Evolutionary conservation across 257 asterid genomes (phyloP).

Genomic region (Solanum medicagineum): DNA sequence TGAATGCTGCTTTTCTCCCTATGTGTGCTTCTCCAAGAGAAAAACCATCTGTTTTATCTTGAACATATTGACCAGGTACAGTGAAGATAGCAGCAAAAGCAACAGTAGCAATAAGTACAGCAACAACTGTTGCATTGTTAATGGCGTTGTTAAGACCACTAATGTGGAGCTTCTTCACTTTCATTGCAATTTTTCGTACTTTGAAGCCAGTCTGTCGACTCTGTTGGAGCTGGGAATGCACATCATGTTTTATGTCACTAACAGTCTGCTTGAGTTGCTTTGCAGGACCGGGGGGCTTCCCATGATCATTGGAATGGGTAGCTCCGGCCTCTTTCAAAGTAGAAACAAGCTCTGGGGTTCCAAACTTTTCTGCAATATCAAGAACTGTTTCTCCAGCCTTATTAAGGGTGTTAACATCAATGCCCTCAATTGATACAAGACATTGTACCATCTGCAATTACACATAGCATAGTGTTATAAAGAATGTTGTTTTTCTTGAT

Average conservation of each 20-base stretch:
- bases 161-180: slow-evolving; percentile 88
- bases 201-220: slow-evolving; percentile 88
- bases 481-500: neutral
- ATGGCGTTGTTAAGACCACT: slow-evolving; percentile 95
- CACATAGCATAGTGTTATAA: neutral
- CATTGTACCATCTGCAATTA: slow-evolving; percentile 61
- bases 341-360: slow-evolving; percentile 48
- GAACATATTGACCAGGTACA: slow-evolving; percentile 85
- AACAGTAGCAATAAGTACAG: slow-evolving; percentile 90
- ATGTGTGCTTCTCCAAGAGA: slow-evolving; percentile 71
- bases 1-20: slow-evolving; percentile 60
- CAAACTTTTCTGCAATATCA: slow-evolving; percentile 62
- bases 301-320: slow-evolving; percentile 68
- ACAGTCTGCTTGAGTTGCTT: slow-evolving; percentile 97
- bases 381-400: slow-evolving; percentile 76
- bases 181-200: slow-evolving; percentile 80
- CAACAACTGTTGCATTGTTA: slow-evolving; percentile 81
- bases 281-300: slow-evolving; percentile 67
- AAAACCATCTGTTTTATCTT: slow-evolving; percentile 18
- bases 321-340: slow-evolving; percentile 62
- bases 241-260: slow-evolving; percentile 87
- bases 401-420: slow-evolving; percentile 51
- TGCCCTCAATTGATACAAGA: slow-evolving; percentile 49
- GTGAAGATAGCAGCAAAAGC: slow-evolving; percentile 94
- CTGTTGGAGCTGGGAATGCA: slow-evolving; percentile 87